Base-by-base conservation (phyloP, 441 rosid genomes). In the Pelargonium cotyledonis region DNA sequence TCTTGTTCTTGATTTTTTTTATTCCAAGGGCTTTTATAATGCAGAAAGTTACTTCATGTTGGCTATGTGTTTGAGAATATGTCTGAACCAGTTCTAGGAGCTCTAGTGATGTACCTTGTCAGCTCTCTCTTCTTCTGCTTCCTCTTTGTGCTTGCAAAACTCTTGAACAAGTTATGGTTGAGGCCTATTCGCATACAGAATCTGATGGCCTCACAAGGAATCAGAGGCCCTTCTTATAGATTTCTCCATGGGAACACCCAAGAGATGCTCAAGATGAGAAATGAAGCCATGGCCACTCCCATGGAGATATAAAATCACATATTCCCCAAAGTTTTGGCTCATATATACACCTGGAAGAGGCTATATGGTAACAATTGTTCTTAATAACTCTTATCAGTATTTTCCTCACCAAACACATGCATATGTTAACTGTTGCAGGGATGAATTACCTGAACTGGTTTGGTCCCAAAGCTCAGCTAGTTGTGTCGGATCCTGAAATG, bases 171-270 rank as follows among this genome's bases (percentile, higher is more conserved):
- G 46, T 23, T 68, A 68, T 68, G 71, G 71, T 68, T 38, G 63
- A 68, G 19, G 8, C 71, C 71, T 14, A 19, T 55, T 44, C 61
- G 65, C 35, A 57, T 35, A 68, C 65, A 68, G 35, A 68, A 46
- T 26, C 21, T 68, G 64, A 68, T 68, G 71, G 65, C 64, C 4
- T 62, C 26, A 46, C 71, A 68, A 38, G 71, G 71, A 60, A 68
- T 68, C 49, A 6, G 19, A 3, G 71, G 71, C 16, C 71, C 71
- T 68, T 43, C 65, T 35, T 68, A 68, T 23, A 68, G 65, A 62
- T 53, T 68, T 9, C 71, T 68, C 53, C 64, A 40, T 19, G 71
- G 71, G 58, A 68, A 14, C 71, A 68, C 65, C 18, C 57, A 57
- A 23, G 65, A 68, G 31, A 18, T 29, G n/a, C 3, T 57, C 65